These are phyloP conservation scores for Salicornia ramosissima DNA, from an alignment of 148 eudicot species.

Conservation along the genomic window DNA sequence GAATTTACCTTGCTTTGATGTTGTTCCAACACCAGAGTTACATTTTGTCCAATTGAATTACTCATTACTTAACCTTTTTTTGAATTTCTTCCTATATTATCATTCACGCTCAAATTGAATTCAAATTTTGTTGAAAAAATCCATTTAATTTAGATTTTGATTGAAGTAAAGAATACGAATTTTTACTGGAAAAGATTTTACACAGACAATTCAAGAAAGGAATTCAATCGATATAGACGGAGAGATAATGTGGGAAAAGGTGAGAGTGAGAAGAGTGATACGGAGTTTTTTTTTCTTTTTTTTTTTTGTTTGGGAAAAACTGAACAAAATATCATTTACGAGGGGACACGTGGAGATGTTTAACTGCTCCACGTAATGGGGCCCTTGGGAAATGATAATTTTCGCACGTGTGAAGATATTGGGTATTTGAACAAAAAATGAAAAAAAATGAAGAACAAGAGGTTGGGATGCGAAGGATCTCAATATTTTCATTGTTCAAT, in stretches of 20 bases:
- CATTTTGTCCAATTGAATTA: conserved; percentile 52
- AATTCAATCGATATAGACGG: neutral
- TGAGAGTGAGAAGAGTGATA: neutral
- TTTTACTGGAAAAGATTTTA: neutral
- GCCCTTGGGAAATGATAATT: neutral
- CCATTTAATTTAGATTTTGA: conserved; percentile 8
- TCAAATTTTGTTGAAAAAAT: too few relatives aligned
- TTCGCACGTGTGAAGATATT: conserved; percentile 1
- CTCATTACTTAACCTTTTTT: conserved; percentile 44
- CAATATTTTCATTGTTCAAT: too few relatives aligned
- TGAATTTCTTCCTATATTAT: neutral
- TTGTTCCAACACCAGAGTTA: too few relatives aligned
- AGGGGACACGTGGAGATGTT: conserved; percentile 1
- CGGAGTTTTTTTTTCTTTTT: neutral
- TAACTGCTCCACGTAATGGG: neutral
- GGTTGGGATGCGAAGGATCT: neutral
- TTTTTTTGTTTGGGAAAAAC: neutral
- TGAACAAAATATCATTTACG: neutral
- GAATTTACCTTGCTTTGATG: conserved; percentile 49
- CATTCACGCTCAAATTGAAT: too few relatives aligned
- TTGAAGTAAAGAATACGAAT: neutral
- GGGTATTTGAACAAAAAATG: too few relatives aligned
- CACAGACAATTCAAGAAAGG: neutral
- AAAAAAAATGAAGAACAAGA: too few relatives aligned
- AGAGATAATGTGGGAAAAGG: neutral